Evolutionary conservation across 83 land plant genomes (phyloP).

Genomic region (Thuja plicata): DNA sequence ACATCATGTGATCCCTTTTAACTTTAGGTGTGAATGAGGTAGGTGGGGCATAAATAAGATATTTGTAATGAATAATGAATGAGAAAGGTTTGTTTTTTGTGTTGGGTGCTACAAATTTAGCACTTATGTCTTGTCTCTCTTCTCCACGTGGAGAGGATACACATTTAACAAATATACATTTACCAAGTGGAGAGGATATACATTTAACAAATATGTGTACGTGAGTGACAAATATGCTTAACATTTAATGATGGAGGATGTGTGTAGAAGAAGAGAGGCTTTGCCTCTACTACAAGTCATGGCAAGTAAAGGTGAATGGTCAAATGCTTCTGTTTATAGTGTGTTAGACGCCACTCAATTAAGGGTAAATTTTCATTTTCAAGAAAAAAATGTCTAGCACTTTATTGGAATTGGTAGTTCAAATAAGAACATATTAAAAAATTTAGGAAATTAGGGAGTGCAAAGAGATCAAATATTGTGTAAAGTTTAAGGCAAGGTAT

Average conservation of each 20-base stretch:
- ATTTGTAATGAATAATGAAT: not conserved
- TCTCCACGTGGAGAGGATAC: too few species aligned
- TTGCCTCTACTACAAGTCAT: not conserved
- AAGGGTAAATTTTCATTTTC: too few species aligned
- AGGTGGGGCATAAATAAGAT: not conserved
- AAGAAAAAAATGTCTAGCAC: too few species aligned
- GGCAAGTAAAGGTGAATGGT: not conserved
- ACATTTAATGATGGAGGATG: not conserved
- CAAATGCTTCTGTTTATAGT: not conserved
- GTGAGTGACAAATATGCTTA: not conserved
- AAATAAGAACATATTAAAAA: too few species aligned
- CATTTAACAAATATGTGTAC: not conserved
- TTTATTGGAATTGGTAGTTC: too few species aligned
- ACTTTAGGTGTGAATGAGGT: not conserved
- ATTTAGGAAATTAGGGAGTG: too few species aligned
- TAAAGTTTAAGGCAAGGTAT: too few species aligned
- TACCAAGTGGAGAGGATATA: not conserved
- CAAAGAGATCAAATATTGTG: too few species aligned
- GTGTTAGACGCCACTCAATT: not conserved
- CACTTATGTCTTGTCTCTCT: not conserved
- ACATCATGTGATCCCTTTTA: not conserved
- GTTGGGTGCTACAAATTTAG: not conserved
- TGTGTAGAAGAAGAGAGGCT: not conserved
- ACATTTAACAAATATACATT: too few species aligned
- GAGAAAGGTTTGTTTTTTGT: not conserved